Base-by-base conservation (phyloP, 2,329 filamentous ascomycete species). In the Plectosphaerella cucumerina region DNA sequence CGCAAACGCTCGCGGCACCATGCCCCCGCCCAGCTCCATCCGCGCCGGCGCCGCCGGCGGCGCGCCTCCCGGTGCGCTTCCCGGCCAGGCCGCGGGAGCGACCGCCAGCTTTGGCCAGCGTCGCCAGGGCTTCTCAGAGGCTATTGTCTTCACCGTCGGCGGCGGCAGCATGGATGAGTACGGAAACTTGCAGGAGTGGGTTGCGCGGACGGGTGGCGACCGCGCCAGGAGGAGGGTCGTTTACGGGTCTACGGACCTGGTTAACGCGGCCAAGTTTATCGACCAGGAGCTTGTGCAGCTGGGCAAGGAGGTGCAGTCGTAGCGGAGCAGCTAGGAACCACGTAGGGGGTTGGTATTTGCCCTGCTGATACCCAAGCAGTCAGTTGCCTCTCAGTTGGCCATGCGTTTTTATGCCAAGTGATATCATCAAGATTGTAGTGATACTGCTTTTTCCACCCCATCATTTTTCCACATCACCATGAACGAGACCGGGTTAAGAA, bases 161-260 rank as follows among this genome's bases (percentile, higher is more conserved):
- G 94, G 95, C 44, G 94, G 94, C 41, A 97, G 91, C 65, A 97
- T 99, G 89, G 94, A 99, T 60, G 94, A 99, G 68, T 99, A 97
- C 66, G 93, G 92, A 18, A 99, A 99, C 69, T 68, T 99, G 65
- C 90, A 96, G 66, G 94, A 97, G 65, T 99, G 94, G 94, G 90
- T 93, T 5, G 84, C 83, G 67, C 80, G 93, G 57, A 91, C 90
- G 4, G 76, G 78, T 45, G 83, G 83, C 14, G 80, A 82, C 50
- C 80, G 83, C 9, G 78, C 82, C 20, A 87, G 83, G 67, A 87
- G 89, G 70, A 80, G 91, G 57, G 88, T 99, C 10, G 89, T 97
- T 1, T 99, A 99, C 68, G 94, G 94, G 17, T 96, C 91, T 64
- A 99, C 94, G 14, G 93, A 90, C 66, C 74, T 90, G 65, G 73